Evolutionary conservation across 192 early-diverging fungal species (phyloP), one percentile per base, ranked within the genome.

Genomic region (Geranomyces michiganensis): DNA sequence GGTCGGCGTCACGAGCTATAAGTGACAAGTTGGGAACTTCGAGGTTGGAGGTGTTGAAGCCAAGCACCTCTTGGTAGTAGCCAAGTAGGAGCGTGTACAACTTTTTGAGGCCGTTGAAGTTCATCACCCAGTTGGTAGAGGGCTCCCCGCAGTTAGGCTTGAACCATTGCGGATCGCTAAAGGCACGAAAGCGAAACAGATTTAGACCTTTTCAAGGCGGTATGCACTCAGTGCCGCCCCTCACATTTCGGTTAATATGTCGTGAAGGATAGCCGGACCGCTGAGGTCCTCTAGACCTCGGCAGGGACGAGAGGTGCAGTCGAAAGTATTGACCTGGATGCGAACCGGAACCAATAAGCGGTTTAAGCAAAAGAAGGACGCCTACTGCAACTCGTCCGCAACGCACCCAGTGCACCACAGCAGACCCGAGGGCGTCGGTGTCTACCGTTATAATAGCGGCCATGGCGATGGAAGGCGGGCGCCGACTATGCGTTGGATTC

Each of bases 61-160:
- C 87, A n/a, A 95, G 81, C 1, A 93, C 88, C 45, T 97, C 93
- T 32, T 95, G 93, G 56, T 94, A 94, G 84, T 93, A 96, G 24
- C 87, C 78, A 1, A 86, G 87, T 36, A 97, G 72, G 10, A 97
- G 87, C 62, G 90, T 91, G 80, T 95, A 87, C 36, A 96, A 82
- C 75, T 91, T 93, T 75, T 96, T 96, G 17, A 98, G 86, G 62
- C 93, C 93, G 80, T 95, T 96, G 76, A 94, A 90, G 71, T 91
- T 92, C 36, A 94, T 75, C 1, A 99, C 93, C 97, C 97, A 99
- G 84, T 96, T 97, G 77, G 93, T 92, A 49, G 89, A 92, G 58
- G 92, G 91, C 32, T 12, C 36, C 24, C n/a, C 58, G 9, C 88
- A 85, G 36, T 87, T 82, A 15, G 85, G 73, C 67, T 93, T 94